phyloP scores from a whole-genome alignment of 2,329 filamentous ascomycete species.

The Trichoderma atroviride region DNA sequence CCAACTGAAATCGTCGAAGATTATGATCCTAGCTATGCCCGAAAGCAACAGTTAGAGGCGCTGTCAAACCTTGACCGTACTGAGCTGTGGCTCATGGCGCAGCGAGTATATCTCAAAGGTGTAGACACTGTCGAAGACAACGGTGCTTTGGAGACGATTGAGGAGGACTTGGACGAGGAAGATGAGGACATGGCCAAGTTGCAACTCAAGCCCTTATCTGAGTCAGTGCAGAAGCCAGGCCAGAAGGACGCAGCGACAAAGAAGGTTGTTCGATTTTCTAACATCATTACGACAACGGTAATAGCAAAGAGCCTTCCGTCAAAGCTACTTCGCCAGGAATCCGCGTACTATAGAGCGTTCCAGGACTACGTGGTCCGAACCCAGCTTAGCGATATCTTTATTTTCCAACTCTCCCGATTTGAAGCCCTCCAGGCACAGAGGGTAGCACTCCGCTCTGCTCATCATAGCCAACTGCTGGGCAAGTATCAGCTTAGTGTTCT shows the following conservation, averaged over 20 bases:
- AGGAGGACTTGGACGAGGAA: slow-evolving; percentile 33
- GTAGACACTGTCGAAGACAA: slow-evolving; percentile 54
- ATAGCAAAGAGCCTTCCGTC: slow-evolving; percentile 56
- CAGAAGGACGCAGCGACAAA: slow-evolving; percentile 49
- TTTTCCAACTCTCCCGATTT: slow-evolving; percentile 81
- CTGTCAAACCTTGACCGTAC: slow-evolving; percentile 81
- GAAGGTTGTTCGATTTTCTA: slow-evolving; percentile 77
- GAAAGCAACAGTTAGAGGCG: slow-evolving; percentile 70
- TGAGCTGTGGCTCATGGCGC: slow-evolving; percentile 80
- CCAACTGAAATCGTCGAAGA: slow-evolving; percentile 68
- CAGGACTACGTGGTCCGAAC: slow-evolving; percentile 70
- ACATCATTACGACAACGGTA: slow-evolving; percentile 50
- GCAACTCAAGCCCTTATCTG: slow-evolving; percentile 34
- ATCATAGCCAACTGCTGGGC: slow-evolving; percentile 80
- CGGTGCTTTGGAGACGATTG: slow-evolving; percentile 42
- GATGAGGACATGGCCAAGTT: slow-evolving; percentile 30
- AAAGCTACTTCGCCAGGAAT: slow-evolving; percentile 62
- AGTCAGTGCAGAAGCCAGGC: slow-evolving; percentile 30
- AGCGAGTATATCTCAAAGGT: slow-evolving; percentile 74
- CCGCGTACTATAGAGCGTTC: slow-evolving; percentile 87
- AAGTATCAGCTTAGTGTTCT: slow-evolving; percentile 78
- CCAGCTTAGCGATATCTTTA: slow-evolving; percentile 73
- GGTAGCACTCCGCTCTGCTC: slow-evolving; percentile 69
- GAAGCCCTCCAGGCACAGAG: slow-evolving; percentile 86
- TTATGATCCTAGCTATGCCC: slow-evolving; percentile 74